Conservation (phyloP, 192 early-diverging fungal genomes). For the Piromyces finnis region DNA sequence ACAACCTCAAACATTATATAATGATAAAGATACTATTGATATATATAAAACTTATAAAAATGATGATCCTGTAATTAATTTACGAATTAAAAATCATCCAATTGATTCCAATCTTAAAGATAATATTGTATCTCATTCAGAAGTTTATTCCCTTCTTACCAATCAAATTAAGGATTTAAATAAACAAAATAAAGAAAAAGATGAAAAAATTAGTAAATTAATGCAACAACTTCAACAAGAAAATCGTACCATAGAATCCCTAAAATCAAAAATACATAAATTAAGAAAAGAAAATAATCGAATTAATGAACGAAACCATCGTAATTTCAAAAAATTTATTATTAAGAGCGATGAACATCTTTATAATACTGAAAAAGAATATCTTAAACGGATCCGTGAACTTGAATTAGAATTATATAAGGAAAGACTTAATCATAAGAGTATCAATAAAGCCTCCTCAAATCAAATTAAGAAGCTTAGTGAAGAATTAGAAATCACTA, state of each 20-base stretch:
- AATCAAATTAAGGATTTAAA: background rate
- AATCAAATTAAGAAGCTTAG: background rate
- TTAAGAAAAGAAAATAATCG: background rate
- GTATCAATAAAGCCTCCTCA: background rate
- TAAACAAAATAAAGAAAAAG: background rate
- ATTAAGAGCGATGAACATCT: background rate
- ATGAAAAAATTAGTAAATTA: background rate
- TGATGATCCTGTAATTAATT: background rate
- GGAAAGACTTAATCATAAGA: background rate
- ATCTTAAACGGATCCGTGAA: background rate
- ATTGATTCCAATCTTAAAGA: too few relatives aligned
- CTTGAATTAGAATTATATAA: background rate
- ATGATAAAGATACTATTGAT: background rate
- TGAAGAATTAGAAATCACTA: background rate
- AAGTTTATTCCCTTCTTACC: background rate
- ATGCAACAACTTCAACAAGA: background rate
- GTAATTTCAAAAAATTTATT: background rate
- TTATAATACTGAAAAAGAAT: background rate
- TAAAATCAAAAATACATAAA: background rate
- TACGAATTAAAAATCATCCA: background rate
- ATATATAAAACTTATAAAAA: background rate
- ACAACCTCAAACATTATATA: background rate
- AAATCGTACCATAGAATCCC: background rate
- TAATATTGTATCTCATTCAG: background rate
- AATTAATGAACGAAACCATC: background rate